Percentiles rank a stretch among this genome's conserved stretches.
These are phyloP conservation scores for Cudoniella acicularis DNA, from an alignment of 495 filamentous ascomycete species.

Conservation along the genomic window DNA sequence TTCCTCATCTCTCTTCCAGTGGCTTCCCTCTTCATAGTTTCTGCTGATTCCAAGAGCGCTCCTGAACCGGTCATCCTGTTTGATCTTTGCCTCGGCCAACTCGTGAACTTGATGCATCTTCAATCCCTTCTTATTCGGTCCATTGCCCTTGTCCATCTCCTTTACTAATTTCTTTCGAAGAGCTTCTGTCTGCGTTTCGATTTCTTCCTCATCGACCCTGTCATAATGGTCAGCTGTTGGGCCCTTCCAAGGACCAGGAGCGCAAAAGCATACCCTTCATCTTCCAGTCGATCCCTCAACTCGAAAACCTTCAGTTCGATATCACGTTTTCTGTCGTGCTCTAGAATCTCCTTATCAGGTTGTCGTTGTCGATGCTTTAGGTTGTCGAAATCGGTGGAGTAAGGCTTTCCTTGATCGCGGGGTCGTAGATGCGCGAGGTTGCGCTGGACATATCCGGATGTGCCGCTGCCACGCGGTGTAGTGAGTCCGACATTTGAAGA, in stretches of 20 bases:
- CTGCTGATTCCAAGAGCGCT: constrained; percentile 85
- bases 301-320: constrained; percentile 92
- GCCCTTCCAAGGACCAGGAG: neutral
- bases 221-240: constrained; percentile 1
- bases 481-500: constrained; percentile 96
- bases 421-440: constrained; percentile 85
- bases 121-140: constrained; percentile 47
- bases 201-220: constrained; percentile 76
- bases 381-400: constrained; percentile 48
- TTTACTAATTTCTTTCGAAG: constrained; percentile 60
- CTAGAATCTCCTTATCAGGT: constrained; percentile 87
- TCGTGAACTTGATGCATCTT: constrained; percentile 97
- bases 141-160: constrained; percentile 42
- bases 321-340: constrained; percentile 85
- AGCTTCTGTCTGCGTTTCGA: constrained; percentile 61
- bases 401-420: constrained; percentile 61
- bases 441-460: constrained; percentile 94
- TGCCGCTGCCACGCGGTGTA: constrained; percentile 91
- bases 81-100: constrained; percentile 90
- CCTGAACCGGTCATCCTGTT: constrained; percentile 85
- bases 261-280: constrained; percentile 60
- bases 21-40: constrained; percentile 81
- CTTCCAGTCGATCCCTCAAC: constrained; percentile 82
- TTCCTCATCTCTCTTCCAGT: constrained; percentile 73
- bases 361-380: constrained; percentile 70